These are phyloP conservation scores for Trichoderma gamsii DNA, from an alignment of 495 filamentous ascomycete genomes.

Conservation along the genomic window DNA sequence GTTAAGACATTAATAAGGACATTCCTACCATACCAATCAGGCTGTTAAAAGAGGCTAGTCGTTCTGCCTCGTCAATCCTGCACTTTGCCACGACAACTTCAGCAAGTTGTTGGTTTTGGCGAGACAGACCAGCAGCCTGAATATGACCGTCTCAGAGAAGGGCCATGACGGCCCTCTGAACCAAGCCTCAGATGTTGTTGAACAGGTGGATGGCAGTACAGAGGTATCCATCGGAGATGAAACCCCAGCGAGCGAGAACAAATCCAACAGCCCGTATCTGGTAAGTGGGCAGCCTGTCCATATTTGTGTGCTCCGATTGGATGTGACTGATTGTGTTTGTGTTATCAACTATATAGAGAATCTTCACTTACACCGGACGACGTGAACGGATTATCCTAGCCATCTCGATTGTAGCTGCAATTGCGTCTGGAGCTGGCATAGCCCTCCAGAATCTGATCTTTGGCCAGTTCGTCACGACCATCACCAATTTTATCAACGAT, in stretches of 20 bases:
- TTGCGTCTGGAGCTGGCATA: slow-evolving; percentile 52
- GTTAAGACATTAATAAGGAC: not conserved
- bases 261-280: not conserved
- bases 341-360: not conserved
- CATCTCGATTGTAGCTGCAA: slow-evolving; percentile 38
- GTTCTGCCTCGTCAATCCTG: not conserved
- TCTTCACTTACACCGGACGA: not conserved
- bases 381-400: slow-evolving; percentile 33
- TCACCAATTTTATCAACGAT: slow-evolving; percentile 32
- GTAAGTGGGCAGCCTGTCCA: not conserved
- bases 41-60: not conserved
- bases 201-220: not conserved
- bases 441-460: slow-evolving; percentile 55
- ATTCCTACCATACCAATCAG: not conserved
- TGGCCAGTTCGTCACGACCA: slow-evolving; percentile 49
- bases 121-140: not conserved
- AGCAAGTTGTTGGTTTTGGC: not conserved
- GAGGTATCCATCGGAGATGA: not conserved
- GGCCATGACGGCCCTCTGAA: not conserved
- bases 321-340: not conserved
- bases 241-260: not conserved
- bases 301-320: not conserved
- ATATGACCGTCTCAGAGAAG: not conserved
- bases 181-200: not conserved
- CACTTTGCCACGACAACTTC: not conserved